Evolutionary conservation across 2,329 filamentous ascomycete species (phyloP).

Genomic region (Teratosphaeriaceae sp.): DNA sequence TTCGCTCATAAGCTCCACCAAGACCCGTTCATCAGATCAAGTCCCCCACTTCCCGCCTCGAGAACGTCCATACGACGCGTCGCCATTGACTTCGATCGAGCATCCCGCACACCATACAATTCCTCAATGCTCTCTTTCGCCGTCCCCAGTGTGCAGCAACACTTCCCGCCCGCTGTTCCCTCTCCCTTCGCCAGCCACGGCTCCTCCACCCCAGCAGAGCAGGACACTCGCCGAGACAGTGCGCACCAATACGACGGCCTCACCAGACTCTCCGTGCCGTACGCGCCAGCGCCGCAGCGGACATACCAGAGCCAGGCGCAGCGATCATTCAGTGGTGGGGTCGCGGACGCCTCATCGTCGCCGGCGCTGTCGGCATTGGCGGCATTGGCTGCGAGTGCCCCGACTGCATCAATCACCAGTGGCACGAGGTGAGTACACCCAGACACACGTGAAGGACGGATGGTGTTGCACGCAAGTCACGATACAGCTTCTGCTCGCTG

Average conservation of each 20-base stretch:
- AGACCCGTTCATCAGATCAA: too few species aligned
- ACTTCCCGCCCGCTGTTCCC: constrained; percentile 1
- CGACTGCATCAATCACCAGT: constrained; percentile 7
- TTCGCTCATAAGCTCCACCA: too few species aligned
- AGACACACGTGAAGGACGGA: too few species aligned
- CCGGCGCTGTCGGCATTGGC: constrained; percentile 18
- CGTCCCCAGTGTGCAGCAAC: constrained; percentile 3
- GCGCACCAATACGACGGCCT: neutral
- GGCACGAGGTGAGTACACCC: neutral
- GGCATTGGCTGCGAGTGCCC: constrained; percentile 19
- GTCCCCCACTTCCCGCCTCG: too few species aligned
- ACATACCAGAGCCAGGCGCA: neutral
- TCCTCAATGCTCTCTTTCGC: constrained; percentile 5
- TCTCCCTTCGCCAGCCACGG: neutral
- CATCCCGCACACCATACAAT: constrained; percentile 3
- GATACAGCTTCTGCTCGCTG: too few species aligned
- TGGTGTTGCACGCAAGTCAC: too few species aligned
- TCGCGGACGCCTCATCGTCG: constrained; percentile 36
- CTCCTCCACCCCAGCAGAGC: neutral
- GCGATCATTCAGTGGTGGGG: constrained; percentile 3
- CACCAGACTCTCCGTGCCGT: neutral
- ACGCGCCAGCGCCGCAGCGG: neutral
- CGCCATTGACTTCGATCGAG: neutral
- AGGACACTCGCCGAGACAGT: neutral
- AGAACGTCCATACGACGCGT: neutral